Conservation (phyloP, 495 filamentous ascomycete genomes). For the Talaromyces stipitatus region DNA sequence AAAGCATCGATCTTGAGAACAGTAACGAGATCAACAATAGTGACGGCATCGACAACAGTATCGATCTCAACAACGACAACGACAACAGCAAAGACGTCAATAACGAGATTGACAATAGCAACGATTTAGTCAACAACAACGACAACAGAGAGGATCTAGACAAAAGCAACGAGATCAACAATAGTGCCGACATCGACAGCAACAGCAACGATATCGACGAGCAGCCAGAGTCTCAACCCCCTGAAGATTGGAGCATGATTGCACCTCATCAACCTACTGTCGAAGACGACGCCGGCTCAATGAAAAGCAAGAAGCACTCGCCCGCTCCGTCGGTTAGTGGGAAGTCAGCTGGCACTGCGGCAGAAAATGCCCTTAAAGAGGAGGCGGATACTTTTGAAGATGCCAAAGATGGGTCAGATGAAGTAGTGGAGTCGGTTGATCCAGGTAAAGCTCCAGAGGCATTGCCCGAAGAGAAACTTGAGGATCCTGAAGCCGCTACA, state of each 20-base stretch:
- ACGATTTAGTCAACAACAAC: background rate
- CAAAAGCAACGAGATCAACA: background rate
- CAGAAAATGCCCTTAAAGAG: background rate
- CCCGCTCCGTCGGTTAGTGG: background rate
- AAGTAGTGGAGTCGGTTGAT: background rate
- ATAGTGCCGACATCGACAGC: background rate
- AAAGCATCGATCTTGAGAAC: too few species aligned
- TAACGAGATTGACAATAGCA: background rate
- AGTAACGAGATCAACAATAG: too few species aligned
- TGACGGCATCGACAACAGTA: background rate
- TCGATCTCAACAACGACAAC: background rate
- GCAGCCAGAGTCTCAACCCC: slow-evolving; percentile 8
- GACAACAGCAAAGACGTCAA: background rate
- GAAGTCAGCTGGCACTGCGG: background rate
- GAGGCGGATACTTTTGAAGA: background rate
- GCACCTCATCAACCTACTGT: background rate
- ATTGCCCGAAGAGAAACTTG: background rate
- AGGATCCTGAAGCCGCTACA: background rate
- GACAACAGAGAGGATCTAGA: too few species aligned
- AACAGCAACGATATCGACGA: background rate
- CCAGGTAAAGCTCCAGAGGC: background rate
- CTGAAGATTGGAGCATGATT: slow-evolving; percentile 1
- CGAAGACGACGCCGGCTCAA: background rate
- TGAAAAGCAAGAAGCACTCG: background rate
- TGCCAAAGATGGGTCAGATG: background rate